phyloP scores from a whole-genome alignment of 768 basidiomycete species.

The Boletus fagicola region DNA sequence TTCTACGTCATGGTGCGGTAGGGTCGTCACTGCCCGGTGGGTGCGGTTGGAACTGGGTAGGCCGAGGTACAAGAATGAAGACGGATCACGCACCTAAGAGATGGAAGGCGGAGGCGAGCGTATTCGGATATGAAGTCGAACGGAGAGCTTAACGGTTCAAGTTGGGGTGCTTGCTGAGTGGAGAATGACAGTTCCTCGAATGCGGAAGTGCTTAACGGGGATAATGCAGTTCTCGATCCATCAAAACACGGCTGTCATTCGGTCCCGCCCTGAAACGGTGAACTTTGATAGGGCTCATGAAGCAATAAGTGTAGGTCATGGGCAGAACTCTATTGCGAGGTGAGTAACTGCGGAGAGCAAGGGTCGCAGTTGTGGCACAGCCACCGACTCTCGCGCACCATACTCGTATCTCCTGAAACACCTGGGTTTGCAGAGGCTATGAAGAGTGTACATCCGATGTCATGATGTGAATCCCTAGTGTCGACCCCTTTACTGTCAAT shows the following conservation, averaged over 20 bases:
- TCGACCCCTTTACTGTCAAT: too few species aligned
- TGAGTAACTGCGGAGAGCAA: background rate
- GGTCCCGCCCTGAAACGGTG: background rate
- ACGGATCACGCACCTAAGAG: background rate
- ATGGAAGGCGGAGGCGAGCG: background rate
- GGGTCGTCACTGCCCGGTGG: background rate
- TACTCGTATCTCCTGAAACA: too few species aligned
- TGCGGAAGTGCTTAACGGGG: background rate
- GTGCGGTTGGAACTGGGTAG: too few species aligned
- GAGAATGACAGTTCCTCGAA: background rate
- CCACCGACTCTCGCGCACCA: too few species aligned
- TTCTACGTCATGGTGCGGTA: background rate
- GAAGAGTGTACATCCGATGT: too few species aligned
- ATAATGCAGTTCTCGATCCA: background rate
- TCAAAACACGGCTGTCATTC: background rate
- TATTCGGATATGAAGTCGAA: background rate
- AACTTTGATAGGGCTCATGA: background rate
- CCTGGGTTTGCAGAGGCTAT: too few species aligned
- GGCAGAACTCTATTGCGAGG: too few species aligned
- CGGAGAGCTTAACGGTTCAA: background rate
- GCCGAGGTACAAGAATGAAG: background rate
- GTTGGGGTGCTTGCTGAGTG: background rate
- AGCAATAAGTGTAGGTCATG: background rate
- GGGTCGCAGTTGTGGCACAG: too few species aligned
- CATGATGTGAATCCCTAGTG: too few species aligned